Base-by-base conservation (phyloP, 768 basidiomycete species). In the Ramaria sp. region DNA sequence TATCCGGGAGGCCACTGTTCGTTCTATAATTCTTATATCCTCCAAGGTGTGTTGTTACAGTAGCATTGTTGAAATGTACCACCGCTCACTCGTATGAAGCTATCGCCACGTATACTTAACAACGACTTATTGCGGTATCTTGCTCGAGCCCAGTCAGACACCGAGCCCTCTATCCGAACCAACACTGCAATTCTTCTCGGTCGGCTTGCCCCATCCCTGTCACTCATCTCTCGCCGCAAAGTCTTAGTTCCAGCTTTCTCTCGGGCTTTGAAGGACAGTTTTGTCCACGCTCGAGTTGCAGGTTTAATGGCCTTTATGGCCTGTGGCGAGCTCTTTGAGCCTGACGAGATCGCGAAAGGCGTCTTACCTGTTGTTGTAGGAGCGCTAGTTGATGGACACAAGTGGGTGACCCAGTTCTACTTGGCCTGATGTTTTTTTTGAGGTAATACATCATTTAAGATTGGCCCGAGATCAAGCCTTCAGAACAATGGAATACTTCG, bases 181-280 rank as follows among this genome's bases (percentile, higher is more conserved):
- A 98, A 98, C 62, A 96, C 96, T 0, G 95, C 92, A 63, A 97
- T 99, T 60, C 79, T 98, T 3, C 81, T 99, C 55, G 95, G 94
- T 16, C 80, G 95, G 6, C 75, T 99, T 5, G 93, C 88, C 0
- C 89, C 90, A 0, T 77, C 79, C 1, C 71, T 99, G 1, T 88
- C 88, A 1, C 79, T 85, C 55, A 85, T 91, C 61, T 96, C 95
- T 3, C 91, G 93, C 65, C 81, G 85, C 60, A 98, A 98, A 63
- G 92, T 99, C n/a, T 79, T 99, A 5, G 89, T 97, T 1, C 92
- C 94, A 3, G 96, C 96, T 3, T 97, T 98, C 66, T 78, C 85
- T 3, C 78, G 91, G 43, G 88, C 90, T 1, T 65, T 97, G 37
- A 92, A 91, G 64, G 96, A 99, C 64, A 67, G 79, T 0, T 98